A percentile compares a stretch with the other conserved stretches of the same genome.
Conservation (phyloP, 805 yeast genomes). For the Yamadazyma philogaea region DNA sequence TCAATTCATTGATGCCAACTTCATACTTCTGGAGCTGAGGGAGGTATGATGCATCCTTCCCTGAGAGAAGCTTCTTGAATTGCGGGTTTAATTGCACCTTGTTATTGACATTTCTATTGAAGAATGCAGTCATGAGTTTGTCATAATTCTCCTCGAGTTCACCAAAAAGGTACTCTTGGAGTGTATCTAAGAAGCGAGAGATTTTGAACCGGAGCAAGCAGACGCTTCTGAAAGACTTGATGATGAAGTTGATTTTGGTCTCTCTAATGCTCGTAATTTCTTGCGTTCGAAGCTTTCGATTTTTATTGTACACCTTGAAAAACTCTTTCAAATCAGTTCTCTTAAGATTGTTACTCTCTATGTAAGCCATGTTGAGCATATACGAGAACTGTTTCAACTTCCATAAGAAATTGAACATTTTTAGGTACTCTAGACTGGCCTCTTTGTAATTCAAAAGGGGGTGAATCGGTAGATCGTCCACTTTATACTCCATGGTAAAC, state of each 20-base stretch:
- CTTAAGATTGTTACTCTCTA: constrained; percentile 25
- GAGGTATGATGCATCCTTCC: constrained; percentile 2
- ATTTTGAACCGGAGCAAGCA: constrained; percentile 39
- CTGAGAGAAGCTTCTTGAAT: constrained; percentile 7
- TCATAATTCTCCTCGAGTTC: constrained; percentile 45
- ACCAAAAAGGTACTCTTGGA: constrained; percentile 41
- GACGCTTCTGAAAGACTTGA: constrained; percentile 30
- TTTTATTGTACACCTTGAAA: constrained; percentile 13
- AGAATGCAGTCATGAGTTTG: constrained; percentile 19
- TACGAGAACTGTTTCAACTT: constrained; percentile 61
- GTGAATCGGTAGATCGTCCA: constrained; percentile 54
- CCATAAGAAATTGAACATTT: constrained; percentile 85
- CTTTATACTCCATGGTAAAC: constrained; percentile 76
- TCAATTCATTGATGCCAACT: constrained; percentile 7
- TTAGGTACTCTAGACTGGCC: constrained; percentile 54
- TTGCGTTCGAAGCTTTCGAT: background rate
- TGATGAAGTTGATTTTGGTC: constrained; percentile 29
- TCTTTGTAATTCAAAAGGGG: constrained; percentile 26
- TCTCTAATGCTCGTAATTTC: constrained; percentile 16
- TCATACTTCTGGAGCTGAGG: constrained; percentile 5
- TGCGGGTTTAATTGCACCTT: constrained; percentile 6
- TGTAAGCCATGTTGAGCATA: constrained; percentile 39
- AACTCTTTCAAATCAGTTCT: constrained; percentile 21
- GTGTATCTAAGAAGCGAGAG: constrained; percentile 38
- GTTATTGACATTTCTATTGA: constrained; percentile 18